Conservation (phyloP, 179 eudicot species). For the Corrigiola litoralis region DNA sequence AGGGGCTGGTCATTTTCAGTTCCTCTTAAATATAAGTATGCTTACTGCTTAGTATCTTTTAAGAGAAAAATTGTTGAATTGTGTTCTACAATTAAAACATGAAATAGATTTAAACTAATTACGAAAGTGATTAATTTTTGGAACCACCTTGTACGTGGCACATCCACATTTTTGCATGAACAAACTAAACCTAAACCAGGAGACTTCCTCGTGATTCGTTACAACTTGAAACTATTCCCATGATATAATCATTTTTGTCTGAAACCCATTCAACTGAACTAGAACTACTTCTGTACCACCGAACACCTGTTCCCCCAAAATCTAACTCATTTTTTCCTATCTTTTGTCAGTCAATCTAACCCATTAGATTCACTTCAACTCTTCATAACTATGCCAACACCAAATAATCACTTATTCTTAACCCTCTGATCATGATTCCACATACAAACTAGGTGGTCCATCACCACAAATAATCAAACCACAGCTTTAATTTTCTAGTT, state of each 20-base stretch:
- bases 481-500: background rate
- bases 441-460: background rate
- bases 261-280: background rate
- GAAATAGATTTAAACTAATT: too few relatives aligned
- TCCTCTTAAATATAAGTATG: too few relatives aligned
- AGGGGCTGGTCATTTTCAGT: too few relatives aligned
- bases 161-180: conserved; percentile 3
- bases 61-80: too few relatives aligned
- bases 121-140: too few relatives aligned
- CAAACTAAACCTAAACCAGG: background rate
- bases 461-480: background rate
- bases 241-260: conserved; percentile 6
- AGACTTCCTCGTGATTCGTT: conserved; percentile 12
- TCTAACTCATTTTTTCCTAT: background rate
- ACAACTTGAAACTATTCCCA: background rate
- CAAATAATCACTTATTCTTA: background rate
- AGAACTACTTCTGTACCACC: background rate
- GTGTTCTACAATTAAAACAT: too few relatives aligned
- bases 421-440: too few relatives aligned
- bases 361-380: background rate
- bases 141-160: conserved; percentile 2
- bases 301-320: background rate
- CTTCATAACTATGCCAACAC: background rate
- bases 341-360: too few relatives aligned
- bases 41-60: too few relatives aligned